A percentile compares a stretch with the other conserved stretches of the same genome.
phyloP scores from a whole-genome alignment of 768 basidiomycete genomes.

The Infundibulicybe gibba region DNA sequence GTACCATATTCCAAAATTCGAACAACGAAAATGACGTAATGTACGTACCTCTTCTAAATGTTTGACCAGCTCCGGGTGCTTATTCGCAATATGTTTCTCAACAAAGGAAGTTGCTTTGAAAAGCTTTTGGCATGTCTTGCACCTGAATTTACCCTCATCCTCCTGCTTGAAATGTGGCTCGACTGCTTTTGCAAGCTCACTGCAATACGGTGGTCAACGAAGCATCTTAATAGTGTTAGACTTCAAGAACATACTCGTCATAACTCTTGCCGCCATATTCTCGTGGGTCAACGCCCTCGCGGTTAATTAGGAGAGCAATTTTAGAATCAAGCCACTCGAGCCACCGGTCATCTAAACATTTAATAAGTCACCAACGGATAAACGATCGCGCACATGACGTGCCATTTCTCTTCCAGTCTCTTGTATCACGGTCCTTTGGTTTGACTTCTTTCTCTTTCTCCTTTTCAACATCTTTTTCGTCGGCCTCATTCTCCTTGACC shows the following conservation, averaged over 20 bases:
- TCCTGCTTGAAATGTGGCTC: slow-evolving; percentile 89
- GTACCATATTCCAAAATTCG: slow-evolving; percentile 7
- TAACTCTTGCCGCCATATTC: slow-evolving; percentile 88
- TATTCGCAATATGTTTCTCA: slow-evolving; percentile 95
- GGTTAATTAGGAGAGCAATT: slow-evolving; percentile 75
- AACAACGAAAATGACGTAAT: slow-evolving; percentile 3
- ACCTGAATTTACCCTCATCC: slow-evolving; percentile 95
- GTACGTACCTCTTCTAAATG: slow-evolving; percentile 75
- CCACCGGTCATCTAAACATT: slow-evolving; percentile 77
- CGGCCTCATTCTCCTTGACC: slow-evolving; percentile 34
- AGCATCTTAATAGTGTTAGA: slow-evolving; percentile 1
- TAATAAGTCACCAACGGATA: slow-evolving; percentile 8
- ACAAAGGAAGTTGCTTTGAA: slow-evolving; percentile 98
- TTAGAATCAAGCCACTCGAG: slow-evolving; percentile 86
- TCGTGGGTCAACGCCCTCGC: slow-evolving; percentile 76
- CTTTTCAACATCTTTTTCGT: slow-evolving; percentile 30
- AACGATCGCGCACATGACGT: slow-evolving; percentile 19
- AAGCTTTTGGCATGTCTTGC: slow-evolving; percentile 94
- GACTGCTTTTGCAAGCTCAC: slow-evolving; percentile 77
- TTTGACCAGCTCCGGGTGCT: slow-evolving; percentile 85
- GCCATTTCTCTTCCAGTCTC: slow-evolving; percentile 65
- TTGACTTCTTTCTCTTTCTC: slow-evolving; percentile 31
- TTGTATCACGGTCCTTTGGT: slow-evolving; percentile 28
- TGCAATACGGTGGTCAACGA: slow-evolving; percentile 24
- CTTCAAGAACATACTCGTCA: slow-evolving; percentile 66